phyloP scores from a whole-genome alignment of 1,284 basidiomycete genomes.

The Hemileia vastatrix region DNA sequence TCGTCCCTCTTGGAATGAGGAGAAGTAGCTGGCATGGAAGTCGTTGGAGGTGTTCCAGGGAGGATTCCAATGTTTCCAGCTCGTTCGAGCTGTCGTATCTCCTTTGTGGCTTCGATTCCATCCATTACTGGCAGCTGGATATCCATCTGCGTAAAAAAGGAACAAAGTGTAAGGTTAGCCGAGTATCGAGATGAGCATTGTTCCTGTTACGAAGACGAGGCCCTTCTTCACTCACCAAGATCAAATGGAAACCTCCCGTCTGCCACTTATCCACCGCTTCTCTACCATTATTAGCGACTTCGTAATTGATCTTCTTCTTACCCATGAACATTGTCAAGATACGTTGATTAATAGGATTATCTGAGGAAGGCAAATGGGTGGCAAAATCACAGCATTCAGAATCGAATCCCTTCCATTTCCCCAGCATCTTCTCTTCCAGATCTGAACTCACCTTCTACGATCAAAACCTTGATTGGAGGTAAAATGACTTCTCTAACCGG shows the following conservation, averaged over 20 bases:
- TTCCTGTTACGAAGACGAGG: conserved; percentile 40
- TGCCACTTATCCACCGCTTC: conserved; percentile 96
- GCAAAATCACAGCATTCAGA: conserved; percentile 26
- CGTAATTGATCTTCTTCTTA: conserved; percentile 90
- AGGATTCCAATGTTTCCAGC: conserved; percentile 58
- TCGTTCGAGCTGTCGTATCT: conserved; percentile 78
- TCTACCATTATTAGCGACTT: conserved; percentile 83
- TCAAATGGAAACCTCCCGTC: conserved; percentile 86
- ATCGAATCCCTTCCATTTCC: not conserved
- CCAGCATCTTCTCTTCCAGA: not conserved
- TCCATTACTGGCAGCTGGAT: conserved; percentile 99
- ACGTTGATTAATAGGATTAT: conserved; percentile 97
- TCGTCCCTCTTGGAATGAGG: not conserved
- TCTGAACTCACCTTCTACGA: conserved; percentile 68
- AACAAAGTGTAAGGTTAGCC: not conserved
- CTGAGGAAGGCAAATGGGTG: conserved; percentile 49
- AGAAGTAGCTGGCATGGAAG: conserved; percentile 8
- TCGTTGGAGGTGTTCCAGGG: conserved; percentile 55
- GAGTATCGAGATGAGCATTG: conserved; percentile 35
- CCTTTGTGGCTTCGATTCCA: conserved; percentile 91
- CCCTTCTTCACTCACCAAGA: conserved; percentile 64
- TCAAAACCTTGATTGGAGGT: conserved; percentile 87
- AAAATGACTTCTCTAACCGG: conserved; percentile 47
- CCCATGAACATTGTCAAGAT: conserved; percentile 93
- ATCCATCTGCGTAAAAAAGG: conserved; percentile 67